Conservation (phyloP, 768 basidiomycete genomes). For the Amanita pseudoporphyria region DNA sequence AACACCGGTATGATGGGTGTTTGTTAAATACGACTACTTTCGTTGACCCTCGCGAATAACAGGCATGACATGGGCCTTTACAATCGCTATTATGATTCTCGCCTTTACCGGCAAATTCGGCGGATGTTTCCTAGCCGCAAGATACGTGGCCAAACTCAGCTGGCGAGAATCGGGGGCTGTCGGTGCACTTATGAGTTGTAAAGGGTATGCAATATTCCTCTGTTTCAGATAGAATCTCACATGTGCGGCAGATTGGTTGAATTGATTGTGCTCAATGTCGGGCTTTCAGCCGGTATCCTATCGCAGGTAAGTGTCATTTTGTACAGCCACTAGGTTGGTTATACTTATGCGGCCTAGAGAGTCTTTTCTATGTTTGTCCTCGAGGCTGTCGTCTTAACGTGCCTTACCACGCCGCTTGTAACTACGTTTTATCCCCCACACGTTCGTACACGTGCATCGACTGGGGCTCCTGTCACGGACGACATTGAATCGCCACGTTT, state of each 20-base stretch:
- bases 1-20: slow-evolving; percentile 45
- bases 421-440: slow-evolving; percentile 45
- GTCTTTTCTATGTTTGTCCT: slow-evolving; percentile 97
- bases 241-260: slow-evolving; percentile 59
- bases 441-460: slow-evolving; percentile 37
- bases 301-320: slow-evolving; percentile 28
- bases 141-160: slow-evolving; percentile 56
- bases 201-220: slow-evolving; percentile 53
- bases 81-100: slow-evolving; percentile 63
- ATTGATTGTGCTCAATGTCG: slow-evolving; percentile 93
- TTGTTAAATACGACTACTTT: not conserved
- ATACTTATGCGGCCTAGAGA: slow-evolving; percentile 20
- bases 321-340: not conserved
- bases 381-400: slow-evolving; percentile 73
- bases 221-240: not conserved
- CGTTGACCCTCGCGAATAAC: not conserved
- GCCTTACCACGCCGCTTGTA: slow-evolving; percentile 69
- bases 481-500: not conserved
- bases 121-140: slow-evolving; percentile 68
- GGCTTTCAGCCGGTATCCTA: slow-evolving; percentile 72
- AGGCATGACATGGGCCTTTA: slow-evolving; percentile 86
- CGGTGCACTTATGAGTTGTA: slow-evolving; percentile 92
- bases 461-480: slow-evolving; percentile 29
- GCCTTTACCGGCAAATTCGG: slow-evolving; percentile 88
- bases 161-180: slow-evolving; percentile 79